Base-by-base conservation (phyloP, 148 eudicot genomes). In the Arctostaphylos glauca region DNA sequence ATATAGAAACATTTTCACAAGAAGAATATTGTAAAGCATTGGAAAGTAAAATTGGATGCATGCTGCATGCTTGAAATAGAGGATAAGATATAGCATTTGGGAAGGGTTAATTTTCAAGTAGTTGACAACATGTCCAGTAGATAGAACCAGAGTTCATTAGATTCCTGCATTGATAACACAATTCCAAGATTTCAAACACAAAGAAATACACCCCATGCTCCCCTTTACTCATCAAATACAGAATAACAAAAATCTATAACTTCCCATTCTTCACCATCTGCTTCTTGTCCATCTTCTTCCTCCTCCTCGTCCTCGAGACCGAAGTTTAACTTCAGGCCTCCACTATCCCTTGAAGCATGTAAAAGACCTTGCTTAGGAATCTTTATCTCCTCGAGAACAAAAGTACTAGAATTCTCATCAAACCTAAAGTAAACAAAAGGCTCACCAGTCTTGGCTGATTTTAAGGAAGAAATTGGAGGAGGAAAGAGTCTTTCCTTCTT, bases 381-480 rank as follows among this genome's bases (percentile, higher is more conserved):
- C 47, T 46, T 80, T 9, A 18, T 80, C 74, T 80, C 74, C 59
- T 66, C 71, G 10, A 16, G 18, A 25, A 66, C 71, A 66, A 66
- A 66, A 12, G 43, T 25, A 25, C 71, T 5, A 31, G n/a, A 12
- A 6, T 49, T 49, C 25, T 80, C 58, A 66, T 80, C 82, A n/a
- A 80, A 25, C 25, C 53, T 66, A 9, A 23, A 49, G 74, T 66
- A 80, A 48, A 49, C 59, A 49, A 49, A 66, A 49, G 74, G 74
- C 21, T 47, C 53, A 49, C 82, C 74, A 64, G 21, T 47, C 59
- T 80, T 23, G 14, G 47, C 25, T 7, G 41, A 14, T 66, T 66
- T 66, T 5, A 80, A 49, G 81, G 31, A 79, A 48, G 81, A 47
- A 62, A 79, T 60, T 2, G 81, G 81, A 0, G 73, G 81, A 79